Base-by-base conservation (phyloP, 2,329 filamentous ascomycete genomes). In the Pseudogymnoascus pannorum region DNA sequence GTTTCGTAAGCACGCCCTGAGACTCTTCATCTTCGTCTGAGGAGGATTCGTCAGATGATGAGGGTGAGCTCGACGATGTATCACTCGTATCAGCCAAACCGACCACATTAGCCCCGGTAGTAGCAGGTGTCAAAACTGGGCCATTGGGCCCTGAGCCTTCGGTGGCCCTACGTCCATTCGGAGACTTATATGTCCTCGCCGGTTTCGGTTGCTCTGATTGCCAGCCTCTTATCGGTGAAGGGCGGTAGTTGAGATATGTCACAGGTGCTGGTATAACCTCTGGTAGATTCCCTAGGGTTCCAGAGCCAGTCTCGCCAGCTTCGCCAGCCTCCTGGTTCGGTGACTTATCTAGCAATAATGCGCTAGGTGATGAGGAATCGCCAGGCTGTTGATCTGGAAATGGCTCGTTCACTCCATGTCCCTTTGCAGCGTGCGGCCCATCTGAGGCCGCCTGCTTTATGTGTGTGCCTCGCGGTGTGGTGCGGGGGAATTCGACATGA, bases 1-100 rank as follows among this genome's bases (percentile, higher is more conserved):
- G n/a, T 20, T 54, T 54, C 26, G 11, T 54, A 33, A 54, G 48
- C n/a, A 54, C 16, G 9, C 48, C 26, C n/a, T 54, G 26, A 14
- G 48, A 26, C 5, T 54, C 48, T 31, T 54, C 48, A 18, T 54
- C 26, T 54, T 51, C 44, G 14, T 29, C 44, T 51, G 44, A 29
- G 12, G 48, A 54, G 7, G 44, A 51, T 51, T 51, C 44, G 31
- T 54, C 48, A 9, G 48, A 54, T 54, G 48, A 54, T 33, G 48
- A 54, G 8, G 48, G n/a, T 31, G 48, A 54, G 26, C 48, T 31
- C 26, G 48, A 51, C 8, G 44, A 54, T 31, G 48, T 54, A 33
- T 54, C 26, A 20, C 48, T 54, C 16, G 48, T 54, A 20, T 54
- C 48, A 14, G 22, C 22, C 20, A 20, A 44, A 24, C 22, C 40